These are phyloP conservation scores for Fomitopsis pulvina DNA, from an alignment of 768 basidiomycete genomes.

Conservation along the genomic window DNA sequence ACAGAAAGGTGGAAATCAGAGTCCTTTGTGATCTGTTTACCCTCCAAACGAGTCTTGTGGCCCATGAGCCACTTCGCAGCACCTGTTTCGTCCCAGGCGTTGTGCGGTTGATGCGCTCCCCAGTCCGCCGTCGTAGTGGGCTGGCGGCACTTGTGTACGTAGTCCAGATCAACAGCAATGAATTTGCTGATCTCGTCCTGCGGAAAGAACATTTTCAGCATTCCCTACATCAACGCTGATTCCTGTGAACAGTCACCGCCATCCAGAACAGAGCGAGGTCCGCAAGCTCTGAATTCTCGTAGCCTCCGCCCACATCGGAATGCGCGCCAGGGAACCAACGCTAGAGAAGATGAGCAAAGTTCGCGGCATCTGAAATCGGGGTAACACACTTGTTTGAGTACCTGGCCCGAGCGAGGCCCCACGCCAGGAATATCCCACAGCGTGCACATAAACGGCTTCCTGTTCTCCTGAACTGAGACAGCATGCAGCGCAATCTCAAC, in stretches of 20 bases:
- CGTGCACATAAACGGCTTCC: background rate
- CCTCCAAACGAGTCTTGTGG: background rate
- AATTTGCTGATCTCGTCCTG: background rate
- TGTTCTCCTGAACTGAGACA: background rate
- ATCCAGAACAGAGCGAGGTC: conserved; percentile 1
- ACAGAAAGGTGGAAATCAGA: background rate
- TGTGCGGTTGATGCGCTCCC: background rate
- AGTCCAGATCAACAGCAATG: background rate
- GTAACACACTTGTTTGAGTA: background rate
- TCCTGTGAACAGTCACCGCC: background rate
- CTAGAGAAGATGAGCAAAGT: background rate
- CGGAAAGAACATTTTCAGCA: background rate
- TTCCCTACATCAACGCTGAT: background rate
- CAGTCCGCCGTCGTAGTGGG: background rate
- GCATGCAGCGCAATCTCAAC: background rate
- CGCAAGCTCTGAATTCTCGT: background rate
- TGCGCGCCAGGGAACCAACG: background rate
- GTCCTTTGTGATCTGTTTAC: background rate
- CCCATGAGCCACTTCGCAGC: background rate
- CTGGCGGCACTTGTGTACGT: background rate
- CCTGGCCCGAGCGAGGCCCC: background rate
- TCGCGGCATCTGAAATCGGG: background rate
- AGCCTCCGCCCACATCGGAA: conserved; percentile 1
- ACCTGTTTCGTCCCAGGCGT: background rate
- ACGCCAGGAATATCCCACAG: background rate